Evolutionary conservation across 2,329 filamentous ascomycete species (phyloP), one percentile per base, ranked within the genome.

Genomic region (Talaromyces sp.): DNA sequence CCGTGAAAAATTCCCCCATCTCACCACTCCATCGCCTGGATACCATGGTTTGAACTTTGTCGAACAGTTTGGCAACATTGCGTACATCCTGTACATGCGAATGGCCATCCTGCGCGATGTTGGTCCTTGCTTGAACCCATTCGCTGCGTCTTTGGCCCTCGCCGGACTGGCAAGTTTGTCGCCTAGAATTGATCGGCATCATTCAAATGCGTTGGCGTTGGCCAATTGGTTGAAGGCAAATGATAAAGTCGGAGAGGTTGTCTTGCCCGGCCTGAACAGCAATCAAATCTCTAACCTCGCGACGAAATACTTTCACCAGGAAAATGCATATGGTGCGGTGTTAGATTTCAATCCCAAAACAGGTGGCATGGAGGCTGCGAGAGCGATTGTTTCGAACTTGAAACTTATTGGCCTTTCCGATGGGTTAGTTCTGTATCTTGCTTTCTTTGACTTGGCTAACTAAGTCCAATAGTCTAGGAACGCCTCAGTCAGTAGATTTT

Each of bases 41-140:
- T 95, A 94, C 80, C 91, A 95, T 77, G 91, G 91, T 35, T 83
- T 95, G 65, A 91, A 90, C 75, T 94, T 94, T 82, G 92, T 85
- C 82, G 90, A 94, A 67, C 90, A 90, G 0, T 94, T 95, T 67
- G 91, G 91, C 43, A 75, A 84, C 62, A 84, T 90, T 66, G 84
- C 88, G 46, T 94, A 90, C 75, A 88, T 88, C 70, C 87, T 92
- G 69, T 85, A 89, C 54, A 84, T 88, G 31, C 85, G 91, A 58
- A 89, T 94, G 48, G 91, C 94, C 80, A 85, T 90, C 66, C 82
- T 91, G 61, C 88, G 91, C 63, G 91, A 95, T 70, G 77, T 92
- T 1, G 91, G 91, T 57, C 83, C 88, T 12, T 79, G 83, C 57
- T 80, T 94, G 48, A 94, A 88, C 79, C 89, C 91, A n/a, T 94